Evolutionary conservation across 495 filamentous ascomycete genomes (phyloP).

Genomic region (Neurospora sp.): DNA sequence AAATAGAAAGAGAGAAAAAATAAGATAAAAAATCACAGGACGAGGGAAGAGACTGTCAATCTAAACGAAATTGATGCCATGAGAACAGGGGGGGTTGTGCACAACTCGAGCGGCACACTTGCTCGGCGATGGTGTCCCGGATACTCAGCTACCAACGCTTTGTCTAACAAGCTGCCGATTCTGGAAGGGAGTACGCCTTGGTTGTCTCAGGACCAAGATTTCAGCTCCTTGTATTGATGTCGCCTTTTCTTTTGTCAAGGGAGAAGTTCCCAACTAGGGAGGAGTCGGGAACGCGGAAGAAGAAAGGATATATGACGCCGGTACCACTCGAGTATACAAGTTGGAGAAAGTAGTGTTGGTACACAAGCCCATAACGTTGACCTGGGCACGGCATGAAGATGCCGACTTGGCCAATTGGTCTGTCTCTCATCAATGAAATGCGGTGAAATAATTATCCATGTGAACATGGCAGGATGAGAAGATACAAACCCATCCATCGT

Average conservation of each 20-base stretch:
- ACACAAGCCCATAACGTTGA: neutral
- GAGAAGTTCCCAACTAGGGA: neutral
- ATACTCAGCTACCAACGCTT: neutral
- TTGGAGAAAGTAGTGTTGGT: neutral
- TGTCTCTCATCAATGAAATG: neutral
- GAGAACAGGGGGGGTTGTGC: neutral
- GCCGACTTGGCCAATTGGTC: neutral
- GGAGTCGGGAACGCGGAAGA: neutral
- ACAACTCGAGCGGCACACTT: neutral
- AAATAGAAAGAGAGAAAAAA: neutral
- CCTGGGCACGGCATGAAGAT: neutral
- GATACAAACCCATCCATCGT: neutral
- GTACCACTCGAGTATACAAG: neutral
- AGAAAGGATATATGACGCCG: neutral
- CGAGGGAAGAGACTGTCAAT: neutral
- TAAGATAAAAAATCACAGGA: neutral
- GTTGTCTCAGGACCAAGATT: neutral
- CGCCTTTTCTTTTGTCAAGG: neutral
- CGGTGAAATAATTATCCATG: neutral
- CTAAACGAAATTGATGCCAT: neutral
- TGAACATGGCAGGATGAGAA: neutral
- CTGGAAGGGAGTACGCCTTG: neutral
- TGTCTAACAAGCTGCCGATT: neutral
- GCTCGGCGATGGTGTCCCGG: neutral
- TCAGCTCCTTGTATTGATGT: neutral